These are phyloP conservation scores for Kuraishia cidri DNA, from an alignment of 805 yeast genomes.

Conservation along the genomic window DNA sequence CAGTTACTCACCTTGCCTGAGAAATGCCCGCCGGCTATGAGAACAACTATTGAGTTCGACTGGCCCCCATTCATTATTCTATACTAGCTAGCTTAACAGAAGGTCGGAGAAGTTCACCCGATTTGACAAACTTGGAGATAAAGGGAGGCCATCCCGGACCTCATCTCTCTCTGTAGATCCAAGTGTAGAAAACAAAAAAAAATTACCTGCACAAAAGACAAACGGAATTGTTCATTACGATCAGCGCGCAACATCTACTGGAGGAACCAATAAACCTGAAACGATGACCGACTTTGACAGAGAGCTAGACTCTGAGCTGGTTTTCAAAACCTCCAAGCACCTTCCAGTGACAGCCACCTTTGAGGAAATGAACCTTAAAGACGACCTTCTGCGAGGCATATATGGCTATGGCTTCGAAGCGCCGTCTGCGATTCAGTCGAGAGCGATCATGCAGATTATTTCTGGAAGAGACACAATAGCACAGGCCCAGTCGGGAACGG, in stretches of 20 bases:
- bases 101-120: too few relatives aligned
- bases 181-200: too few relatives aligned
- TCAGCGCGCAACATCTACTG: too few relatives aligned
- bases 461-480: constrained; percentile 70
- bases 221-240: too few relatives aligned
- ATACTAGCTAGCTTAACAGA: too few relatives aligned
- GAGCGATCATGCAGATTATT: constrained; percentile 74
- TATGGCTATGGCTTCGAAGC: constrained; percentile 76
- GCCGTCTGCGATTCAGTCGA: constrained; percentile 75
- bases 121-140: too few relatives aligned
- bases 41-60: constrained; percentile 6
- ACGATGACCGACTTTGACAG: constrained; percentile 44
- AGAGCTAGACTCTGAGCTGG: constrained; percentile 47
- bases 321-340: constrained; percentile 55
- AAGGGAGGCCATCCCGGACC: too few relatives aligned
- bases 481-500: constrained; percentile 87
- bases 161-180: too few relatives aligned
- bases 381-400: constrained; percentile 50
- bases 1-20: constrained; percentile 18
- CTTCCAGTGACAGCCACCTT: constrained; percentile 43
- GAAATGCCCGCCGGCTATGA: constrained; percentile 26
- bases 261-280: background rate
- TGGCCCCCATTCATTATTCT: too few relatives aligned
- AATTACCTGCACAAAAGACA: too few relatives aligned
- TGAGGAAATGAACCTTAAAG: constrained; percentile 70